A percentile compares a stretch with the other conserved stretches of the same genome.
Conservation (phyloP, 164 flowering plant genomes). For the Aristolochia californica region DNA sequence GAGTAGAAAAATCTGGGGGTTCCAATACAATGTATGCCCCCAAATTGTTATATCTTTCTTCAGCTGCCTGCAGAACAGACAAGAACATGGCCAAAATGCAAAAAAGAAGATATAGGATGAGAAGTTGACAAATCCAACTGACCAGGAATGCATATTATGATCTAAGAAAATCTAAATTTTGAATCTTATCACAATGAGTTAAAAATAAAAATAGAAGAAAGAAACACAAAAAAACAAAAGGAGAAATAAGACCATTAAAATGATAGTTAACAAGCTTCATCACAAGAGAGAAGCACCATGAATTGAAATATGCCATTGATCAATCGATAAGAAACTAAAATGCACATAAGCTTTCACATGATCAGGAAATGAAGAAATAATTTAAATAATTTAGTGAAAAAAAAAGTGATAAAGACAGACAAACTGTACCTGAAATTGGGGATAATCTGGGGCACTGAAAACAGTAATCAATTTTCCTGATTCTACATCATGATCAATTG, state of each 20-base stretch:
- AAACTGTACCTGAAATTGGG: slow-evolving; percentile 78
- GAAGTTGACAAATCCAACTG: too few species aligned
- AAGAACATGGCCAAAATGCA: neutral
- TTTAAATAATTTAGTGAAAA: too few species aligned
- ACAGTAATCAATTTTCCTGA: slow-evolving; percentile 83
- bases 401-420: neutral
- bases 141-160: neutral
- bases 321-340: too few species aligned
- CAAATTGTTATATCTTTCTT: slow-evolving; percentile 64
- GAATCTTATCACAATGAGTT: neutral
- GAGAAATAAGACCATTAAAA: too few species aligned
- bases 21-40: slow-evolving; percentile 72
- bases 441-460: slow-evolving; percentile 98
- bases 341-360: too few species aligned
- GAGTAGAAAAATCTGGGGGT: slow-evolving; percentile 63
- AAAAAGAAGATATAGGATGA: too few species aligned
- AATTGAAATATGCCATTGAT: too few species aligned
- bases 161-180: too few species aligned
- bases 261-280: too few species aligned
- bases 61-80: slow-evolving; percentile 47
- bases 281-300: too few species aligned
- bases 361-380: too few species aligned
- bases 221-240: neutral
- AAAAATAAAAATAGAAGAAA: too few species aligned
- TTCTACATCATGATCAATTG: slow-evolving; percentile 87